Conservation (phyloP, 768 basidiomycete genomes). For the Panaeolus cyanescens region DNA sequence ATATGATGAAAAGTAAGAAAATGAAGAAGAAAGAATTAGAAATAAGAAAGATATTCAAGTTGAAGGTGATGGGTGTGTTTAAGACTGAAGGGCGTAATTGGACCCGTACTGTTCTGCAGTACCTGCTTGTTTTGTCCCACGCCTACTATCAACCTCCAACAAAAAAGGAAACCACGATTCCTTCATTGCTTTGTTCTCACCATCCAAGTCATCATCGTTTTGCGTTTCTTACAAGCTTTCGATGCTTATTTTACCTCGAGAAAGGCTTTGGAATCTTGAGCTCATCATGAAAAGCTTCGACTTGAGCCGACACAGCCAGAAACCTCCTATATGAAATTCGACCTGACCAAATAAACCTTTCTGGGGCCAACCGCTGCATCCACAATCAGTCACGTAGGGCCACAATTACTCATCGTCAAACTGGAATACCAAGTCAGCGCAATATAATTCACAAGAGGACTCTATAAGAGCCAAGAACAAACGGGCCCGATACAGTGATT, state of each 20-base stretch:
- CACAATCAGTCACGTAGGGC: not conserved
- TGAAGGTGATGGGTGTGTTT: not conserved
- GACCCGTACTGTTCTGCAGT: not conserved
- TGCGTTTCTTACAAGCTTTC: too few relatives aligned
- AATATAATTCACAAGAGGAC: not conserved
- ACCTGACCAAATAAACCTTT: not conserved
- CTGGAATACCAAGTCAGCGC: not conserved
- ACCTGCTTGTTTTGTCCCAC: not conserved
- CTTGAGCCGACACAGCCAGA: not conserved
- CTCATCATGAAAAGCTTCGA: too few relatives aligned
- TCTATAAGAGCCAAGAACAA: not conserved
- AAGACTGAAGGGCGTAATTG: slow-evolving; percentile 1
- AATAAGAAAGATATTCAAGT: not conserved
- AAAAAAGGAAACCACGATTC: not conserved
- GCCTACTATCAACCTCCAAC: not conserved
- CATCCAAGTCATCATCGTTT: too few relatives aligned
- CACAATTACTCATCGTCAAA: not conserved
- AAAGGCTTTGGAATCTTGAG: too few relatives aligned
- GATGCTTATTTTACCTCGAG: too few relatives aligned
- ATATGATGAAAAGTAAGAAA: not conserved
- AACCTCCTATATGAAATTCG: not conserved
- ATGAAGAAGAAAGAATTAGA: not conserved
- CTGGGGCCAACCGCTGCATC: not conserved
- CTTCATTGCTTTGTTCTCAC: too few relatives aligned
- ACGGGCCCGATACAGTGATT: not conserved